Conservation (phyloP, 108 stramenopile species). For the Stephanodiscus minutulus region DNA sequence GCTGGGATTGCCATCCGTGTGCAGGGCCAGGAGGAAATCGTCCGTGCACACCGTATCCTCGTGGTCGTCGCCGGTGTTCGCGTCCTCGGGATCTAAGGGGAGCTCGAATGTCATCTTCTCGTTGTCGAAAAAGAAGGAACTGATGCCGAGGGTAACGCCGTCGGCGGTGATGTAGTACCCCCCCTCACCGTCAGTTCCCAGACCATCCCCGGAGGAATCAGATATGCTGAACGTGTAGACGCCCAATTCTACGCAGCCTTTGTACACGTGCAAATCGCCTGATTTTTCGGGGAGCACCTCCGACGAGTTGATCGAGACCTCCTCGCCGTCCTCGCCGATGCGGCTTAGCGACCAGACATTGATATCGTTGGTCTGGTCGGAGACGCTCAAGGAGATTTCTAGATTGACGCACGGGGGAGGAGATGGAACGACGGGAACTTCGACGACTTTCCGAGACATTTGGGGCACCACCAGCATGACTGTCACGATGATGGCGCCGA, state of each 20-base stretch:
- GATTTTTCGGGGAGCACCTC: conserved; percentile 3
- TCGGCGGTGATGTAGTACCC: conserved; percentile 44
- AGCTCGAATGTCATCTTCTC: conserved; percentile 45
- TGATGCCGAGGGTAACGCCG: conserved; percentile 38
- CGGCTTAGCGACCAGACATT: conserved; percentile 25
- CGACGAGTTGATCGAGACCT: neutral
- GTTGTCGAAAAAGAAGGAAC: conserved; percentile 45
- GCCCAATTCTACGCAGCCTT: conserved; percentile 40
- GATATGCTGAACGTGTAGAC: conserved; percentile 33
- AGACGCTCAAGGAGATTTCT: conserved; percentile 18
- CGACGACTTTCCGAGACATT: neutral
- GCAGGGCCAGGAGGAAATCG: conserved; percentile 37
- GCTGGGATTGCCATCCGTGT: conserved; percentile 38
- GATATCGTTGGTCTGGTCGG: conserved; percentile 10
- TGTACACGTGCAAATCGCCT: conserved; percentile 8
- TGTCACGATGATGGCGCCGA: neutral
- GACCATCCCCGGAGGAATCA: conserved; percentile 35
- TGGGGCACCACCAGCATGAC: neutral
- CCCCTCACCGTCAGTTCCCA: conserved; percentile 28
- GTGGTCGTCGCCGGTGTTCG: neutral
- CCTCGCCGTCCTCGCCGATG: neutral
- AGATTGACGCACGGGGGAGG: conserved; percentile 26
- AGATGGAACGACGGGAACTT: too few species aligned
- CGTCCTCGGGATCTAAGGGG: conserved; percentile 29
- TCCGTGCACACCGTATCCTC: conserved; percentile 34